These are phyloP conservation scores for Chenopodium quinoa DNA, from an alignment of 148 eudicot species.

Conservation along the genomic window DNA sequence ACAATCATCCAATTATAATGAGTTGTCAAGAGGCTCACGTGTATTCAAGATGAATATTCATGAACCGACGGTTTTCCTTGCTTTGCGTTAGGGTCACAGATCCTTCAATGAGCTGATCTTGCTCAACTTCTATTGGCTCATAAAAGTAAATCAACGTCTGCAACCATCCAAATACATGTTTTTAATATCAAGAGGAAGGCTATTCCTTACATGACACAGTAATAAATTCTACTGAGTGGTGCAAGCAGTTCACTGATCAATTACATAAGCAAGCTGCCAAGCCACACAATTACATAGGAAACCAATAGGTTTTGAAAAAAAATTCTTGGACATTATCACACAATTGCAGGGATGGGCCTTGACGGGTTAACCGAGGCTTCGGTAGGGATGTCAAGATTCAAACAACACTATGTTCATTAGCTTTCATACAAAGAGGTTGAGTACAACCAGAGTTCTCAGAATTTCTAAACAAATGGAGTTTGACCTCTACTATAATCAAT, in stretches of 20 bases:
- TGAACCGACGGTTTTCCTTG: slow-evolving; percentile 84
- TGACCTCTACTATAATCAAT: too few species aligned
- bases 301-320: too few species aligned
- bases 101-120: slow-evolving; percentile 87
- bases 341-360: too few species aligned
- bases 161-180: slow-evolving; percentile 16
- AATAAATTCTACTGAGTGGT: neutral
- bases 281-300: neutral
- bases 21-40: slow-evolving; percentile 42
- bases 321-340: too few species aligned
- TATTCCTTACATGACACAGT: neutral
- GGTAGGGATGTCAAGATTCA: too few species aligned
- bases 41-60: slow-evolving; percentile 82
- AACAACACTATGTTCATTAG: too few species aligned
- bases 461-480: too few species aligned
- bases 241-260: neutral
- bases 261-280: neutral
- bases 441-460: too few species aligned
- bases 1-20: neutral
- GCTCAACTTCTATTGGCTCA: slow-evolving; percentile 89
- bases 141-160: slow-evolving; percentile 86
- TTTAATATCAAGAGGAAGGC: slow-evolving; percentile 7
- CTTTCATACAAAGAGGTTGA: too few species aligned
- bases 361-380: too few species aligned
- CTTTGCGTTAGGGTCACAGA: slow-evolving; percentile 76